Evolutionary conservation across 805 yeast genomes (phyloP).

Genomic region (Pichia deserticola): DNA sequence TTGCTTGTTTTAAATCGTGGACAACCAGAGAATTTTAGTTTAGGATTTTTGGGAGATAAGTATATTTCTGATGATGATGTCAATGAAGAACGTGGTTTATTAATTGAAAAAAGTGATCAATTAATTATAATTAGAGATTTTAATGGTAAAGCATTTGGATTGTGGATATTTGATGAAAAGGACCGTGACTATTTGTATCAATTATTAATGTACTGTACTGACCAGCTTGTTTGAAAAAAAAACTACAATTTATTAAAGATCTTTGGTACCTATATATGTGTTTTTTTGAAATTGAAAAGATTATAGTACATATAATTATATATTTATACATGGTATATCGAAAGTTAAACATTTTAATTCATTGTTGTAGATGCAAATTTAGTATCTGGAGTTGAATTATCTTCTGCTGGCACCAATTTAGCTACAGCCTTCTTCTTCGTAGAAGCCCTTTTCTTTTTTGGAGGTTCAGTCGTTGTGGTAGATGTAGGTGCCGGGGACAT

Average conservation of each 20-base stretch:
- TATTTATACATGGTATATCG: no score
- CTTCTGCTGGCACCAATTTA: not conserved
- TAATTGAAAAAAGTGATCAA: conserved; percentile 61
- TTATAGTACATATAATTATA: no score
- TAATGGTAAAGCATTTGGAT: conserved; percentile 64
- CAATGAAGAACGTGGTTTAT: conserved; percentile 36
- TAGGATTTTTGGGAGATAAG: conserved; percentile 57
- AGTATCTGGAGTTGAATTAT: not conserved
- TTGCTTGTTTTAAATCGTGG: conserved; percentile 60
- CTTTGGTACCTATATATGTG: no score
- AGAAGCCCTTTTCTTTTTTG: conserved; percentile 24
- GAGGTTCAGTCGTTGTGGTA: conserved; percentile 13
- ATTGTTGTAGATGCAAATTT: not conserved
- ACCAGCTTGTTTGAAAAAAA: conserved; percentile 7
- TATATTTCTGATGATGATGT: conserved; percentile 25
- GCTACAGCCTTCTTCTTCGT: conserved; percentile 19
- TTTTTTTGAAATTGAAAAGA: no score
- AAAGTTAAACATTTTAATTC: no score
- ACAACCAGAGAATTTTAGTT: conserved; percentile 62
- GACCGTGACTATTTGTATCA: conserved; percentile 57
- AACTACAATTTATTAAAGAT: no score
- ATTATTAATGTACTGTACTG: conserved; percentile 24
- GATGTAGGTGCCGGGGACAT: conserved; percentile 11
- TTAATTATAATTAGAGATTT: conserved; percentile 62
- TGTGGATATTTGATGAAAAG: conserved; percentile 67